Evolutionary conservation across 2,329 filamentous ascomycete species (phyloP).

Genomic region (Mycocentrospora acerina): DNA sequence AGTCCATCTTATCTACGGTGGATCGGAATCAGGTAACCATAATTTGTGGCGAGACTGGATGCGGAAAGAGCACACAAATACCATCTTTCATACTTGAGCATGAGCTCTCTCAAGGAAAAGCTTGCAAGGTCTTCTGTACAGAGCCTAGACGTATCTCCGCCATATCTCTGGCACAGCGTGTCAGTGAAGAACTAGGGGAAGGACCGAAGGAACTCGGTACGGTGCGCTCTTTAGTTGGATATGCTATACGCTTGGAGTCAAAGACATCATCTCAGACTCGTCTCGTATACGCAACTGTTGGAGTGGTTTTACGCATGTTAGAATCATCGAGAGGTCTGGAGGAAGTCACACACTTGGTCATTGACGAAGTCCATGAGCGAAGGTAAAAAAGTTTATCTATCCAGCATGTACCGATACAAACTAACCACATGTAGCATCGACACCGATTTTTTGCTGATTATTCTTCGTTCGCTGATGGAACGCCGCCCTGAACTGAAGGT

Average conservation of each 20-base stretch:
- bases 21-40: slow-evolving; percentile 84
- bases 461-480: slow-evolving; percentile 78
- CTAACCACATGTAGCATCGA: slow-evolving; percentile 65
- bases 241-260: slow-evolving; percentile 89
- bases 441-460: slow-evolving; percentile 91
- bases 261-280: slow-evolving; percentile 80
- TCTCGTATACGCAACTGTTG: slow-evolving; percentile 82
- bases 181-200: slow-evolving; percentile 94
- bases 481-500: slow-evolving; percentile 84
- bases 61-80: slow-evolving; percentile 97
- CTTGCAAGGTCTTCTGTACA: slow-evolving; percentile 93
- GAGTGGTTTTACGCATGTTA: slow-evolving; percentile 98
- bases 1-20: slow-evolving; percentile 75
- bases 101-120: slow-evolving; percentile 74
- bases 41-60: slow-evolving; percentile 94
- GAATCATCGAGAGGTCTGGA: slow-evolving; percentile 83
- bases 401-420: background rate
- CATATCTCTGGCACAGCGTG: slow-evolving; percentile 86
- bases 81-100: slow-evolving; percentile 91
- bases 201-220: slow-evolving; percentile 80
- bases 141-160: slow-evolving; percentile 95
- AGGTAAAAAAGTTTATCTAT: slow-evolving; percentile 38
- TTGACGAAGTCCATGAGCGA: slow-evolving; percentile 97
- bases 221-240: slow-evolving; percentile 80
- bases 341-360: slow-evolving; percentile 88